Percentiles rank a stretch among this genome's conserved stretches.
Evolutionary conservation across 1,284 basidiomycete species (phyloP).

Genomic region (Ustilago hordei): DNA sequence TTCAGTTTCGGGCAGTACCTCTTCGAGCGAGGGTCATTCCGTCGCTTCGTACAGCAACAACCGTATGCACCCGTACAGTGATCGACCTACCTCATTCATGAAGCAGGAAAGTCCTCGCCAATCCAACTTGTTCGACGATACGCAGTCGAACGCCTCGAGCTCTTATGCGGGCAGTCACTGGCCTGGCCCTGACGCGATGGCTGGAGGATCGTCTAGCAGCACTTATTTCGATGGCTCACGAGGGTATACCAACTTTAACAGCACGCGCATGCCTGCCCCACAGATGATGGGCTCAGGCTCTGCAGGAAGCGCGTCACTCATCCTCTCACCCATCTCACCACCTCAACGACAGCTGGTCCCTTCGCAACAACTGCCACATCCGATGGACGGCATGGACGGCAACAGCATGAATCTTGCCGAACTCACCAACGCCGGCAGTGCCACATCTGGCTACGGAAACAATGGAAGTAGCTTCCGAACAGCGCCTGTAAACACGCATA

Average conservation of each 20-base stretch:
- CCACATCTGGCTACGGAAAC: not conserved
- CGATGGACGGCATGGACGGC: slow-evolving; percentile 20
- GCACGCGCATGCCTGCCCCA: not conserved
- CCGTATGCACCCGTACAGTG: slow-evolving; percentile 38
- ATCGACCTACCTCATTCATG: slow-evolving; percentile 16
- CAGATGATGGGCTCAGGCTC: slow-evolving; percentile 11
- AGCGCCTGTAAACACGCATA: not conserved
- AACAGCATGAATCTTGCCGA: slow-evolving; percentile 12
- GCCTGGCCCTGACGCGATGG: slow-evolving; percentile 18
- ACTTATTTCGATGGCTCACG: slow-evolving; percentile 21
- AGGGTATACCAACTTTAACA: slow-evolving; percentile 1
- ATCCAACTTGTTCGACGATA: slow-evolving; percentile 11
- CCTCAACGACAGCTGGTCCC: slow-evolving; percentile 26
- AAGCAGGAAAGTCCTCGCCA: slow-evolving; percentile 22
- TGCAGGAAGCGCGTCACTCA: slow-evolving; percentile 7
- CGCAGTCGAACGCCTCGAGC: not conserved
- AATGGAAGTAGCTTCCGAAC: slow-evolving; percentile 15
- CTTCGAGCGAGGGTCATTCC: slow-evolving; percentile 8
- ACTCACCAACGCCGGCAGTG: not conserved
- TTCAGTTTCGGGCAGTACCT: slow-evolving; percentile 8
- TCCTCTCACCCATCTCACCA: slow-evolving; percentile 14
- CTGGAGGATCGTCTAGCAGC: slow-evolving; percentile 1
- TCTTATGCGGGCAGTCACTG: slow-evolving; percentile 20
- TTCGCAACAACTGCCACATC: slow-evolving; percentile 26
- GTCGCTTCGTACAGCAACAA: slow-evolving; percentile 16